phyloP scores from a whole-genome alignment of 2,329 filamentous ascomycete species.

The Aotearoamyces nothofagi region DNA sequence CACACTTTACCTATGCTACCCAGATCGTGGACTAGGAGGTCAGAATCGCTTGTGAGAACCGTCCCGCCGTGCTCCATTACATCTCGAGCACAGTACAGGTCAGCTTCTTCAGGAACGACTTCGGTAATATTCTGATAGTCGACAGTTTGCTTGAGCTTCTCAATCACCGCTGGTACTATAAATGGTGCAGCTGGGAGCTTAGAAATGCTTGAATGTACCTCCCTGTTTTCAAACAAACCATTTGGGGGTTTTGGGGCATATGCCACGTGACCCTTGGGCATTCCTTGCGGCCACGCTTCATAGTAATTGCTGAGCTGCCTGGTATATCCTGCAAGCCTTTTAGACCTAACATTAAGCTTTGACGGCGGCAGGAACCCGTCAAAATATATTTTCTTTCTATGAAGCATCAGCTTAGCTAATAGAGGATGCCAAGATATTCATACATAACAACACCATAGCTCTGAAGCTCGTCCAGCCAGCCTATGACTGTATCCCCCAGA shows the following conservation, averaged over 20 bases:
- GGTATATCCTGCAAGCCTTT: slow-evolving; percentile 12
- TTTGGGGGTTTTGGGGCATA: slow-evolving; percentile 8
- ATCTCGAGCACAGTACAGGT: slow-evolving; percentile 59
- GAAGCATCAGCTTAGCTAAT: slow-evolving; percentile 7
- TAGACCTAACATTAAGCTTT: slow-evolving; percentile 14
- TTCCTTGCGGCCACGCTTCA: slow-evolving; percentile 6
- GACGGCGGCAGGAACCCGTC: slow-evolving; percentile 60
- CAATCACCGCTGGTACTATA: slow-evolving; percentile 62
- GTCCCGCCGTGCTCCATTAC: slow-evolving; percentile 36
- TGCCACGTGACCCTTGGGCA: slow-evolving; percentile 4
- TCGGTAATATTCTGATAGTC: slow-evolving; percentile 27
- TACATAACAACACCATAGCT: slow-evolving; percentile 46
- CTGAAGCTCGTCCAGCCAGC: slow-evolving; percentile 47
- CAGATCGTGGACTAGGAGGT: slow-evolving; percentile 63
- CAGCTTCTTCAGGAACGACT: slow-evolving; percentile 73
- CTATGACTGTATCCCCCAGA: slow-evolving; percentile 40
- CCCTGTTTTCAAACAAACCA: slow-evolving; percentile 11
- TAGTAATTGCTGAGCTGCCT: slow-evolving; percentile 13
- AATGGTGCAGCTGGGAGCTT: slow-evolving; percentile 40
- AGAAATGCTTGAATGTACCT: slow-evolving; percentile 9
- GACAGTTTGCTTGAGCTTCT: slow-evolving; percentile 39
- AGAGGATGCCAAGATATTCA: slow-evolving; percentile 1
- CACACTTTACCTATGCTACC: slow-evolving; percentile 44
- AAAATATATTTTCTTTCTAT: slow-evolving; percentile 61
- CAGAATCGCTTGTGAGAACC: slow-evolving; percentile 74